Evolutionary conservation across 75 land plant genomes (phyloP).

Genomic region (Sequoiadendron giganteum): DNA sequence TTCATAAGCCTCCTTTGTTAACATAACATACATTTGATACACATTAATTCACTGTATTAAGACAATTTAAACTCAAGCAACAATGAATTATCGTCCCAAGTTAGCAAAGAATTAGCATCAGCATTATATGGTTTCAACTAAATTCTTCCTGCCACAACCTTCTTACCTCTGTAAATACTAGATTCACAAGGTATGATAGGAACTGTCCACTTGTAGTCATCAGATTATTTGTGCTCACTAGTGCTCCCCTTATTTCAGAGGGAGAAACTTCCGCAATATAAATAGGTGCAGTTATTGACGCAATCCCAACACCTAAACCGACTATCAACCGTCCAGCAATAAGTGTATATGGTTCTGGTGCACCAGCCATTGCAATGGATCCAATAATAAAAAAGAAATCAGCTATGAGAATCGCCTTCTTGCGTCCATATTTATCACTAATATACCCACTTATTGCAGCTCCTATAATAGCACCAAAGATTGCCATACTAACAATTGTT

Average conservation of each 20-base stretch:
- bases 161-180: constrained; percentile 83
- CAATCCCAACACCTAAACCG: constrained; percentile 84
- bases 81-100: neutral
- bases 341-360: constrained; percentile 72
- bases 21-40: neutral
- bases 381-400: constrained; percentile 68
- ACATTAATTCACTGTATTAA: neutral
- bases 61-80: neutral
- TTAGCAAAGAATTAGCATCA: neutral
- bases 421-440: constrained; percentile 74
- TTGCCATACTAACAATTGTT: constrained; percentile 94
- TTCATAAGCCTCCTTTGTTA: neutral
- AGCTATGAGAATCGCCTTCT: constrained; percentile 69
- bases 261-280: constrained; percentile 90
- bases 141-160: neutral
- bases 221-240: constrained; percentile 78
- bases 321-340: constrained; percentile 72
- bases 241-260: constrained; percentile 73
- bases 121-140: neutral
- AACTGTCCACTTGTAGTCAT: constrained; percentile 94
- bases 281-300: constrained; percentile 87
- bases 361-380: constrained; percentile 68
- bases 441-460: constrained; percentile 75
- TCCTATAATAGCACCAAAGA: constrained; percentile 83
- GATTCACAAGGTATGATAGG: constrained; percentile 82